phyloP scores from a whole-genome alignment of 2,329 filamentous ascomycete species.

The Daldinia sp. region DNA sequence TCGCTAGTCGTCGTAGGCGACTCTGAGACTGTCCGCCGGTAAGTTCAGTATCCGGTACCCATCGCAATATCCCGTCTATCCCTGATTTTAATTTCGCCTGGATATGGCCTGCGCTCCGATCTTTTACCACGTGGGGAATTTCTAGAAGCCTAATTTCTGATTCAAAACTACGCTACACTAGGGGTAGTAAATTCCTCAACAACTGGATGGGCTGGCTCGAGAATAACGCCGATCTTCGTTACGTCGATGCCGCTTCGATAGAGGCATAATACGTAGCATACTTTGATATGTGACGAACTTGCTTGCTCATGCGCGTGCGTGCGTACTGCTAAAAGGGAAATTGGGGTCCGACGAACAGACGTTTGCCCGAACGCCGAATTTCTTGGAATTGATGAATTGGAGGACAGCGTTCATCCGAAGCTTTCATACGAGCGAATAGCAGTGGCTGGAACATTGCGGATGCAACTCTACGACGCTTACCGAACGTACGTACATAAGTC shows the following conservation, averaged over 20 bases:
- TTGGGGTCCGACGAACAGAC: constrained; percentile 24
- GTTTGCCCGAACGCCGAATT: constrained; percentile 7
- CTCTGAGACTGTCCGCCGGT: constrained; percentile 90
- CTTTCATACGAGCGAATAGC: constrained; percentile 13
- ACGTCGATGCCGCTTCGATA: constrained; percentile 69
- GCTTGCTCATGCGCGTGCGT: not conserved
- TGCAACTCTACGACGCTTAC: constrained; percentile 25
- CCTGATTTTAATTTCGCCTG: constrained; percentile 8
- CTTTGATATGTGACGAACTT: constrained; percentile 7
- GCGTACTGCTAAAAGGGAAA: not conserved
- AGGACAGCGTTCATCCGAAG: constrained; percentile 29
- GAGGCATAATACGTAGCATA: constrained; percentile 40
- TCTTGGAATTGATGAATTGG: constrained; percentile 16
- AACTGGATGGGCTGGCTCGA: constrained; percentile 92
- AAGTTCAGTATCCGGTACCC: constrained; percentile 53
- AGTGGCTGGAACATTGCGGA: constrained; percentile 7
- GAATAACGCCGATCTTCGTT: constrained; percentile 87
- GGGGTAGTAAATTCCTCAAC: constrained; percentile 85
- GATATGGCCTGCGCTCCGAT: constrained; percentile 24
- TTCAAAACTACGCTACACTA: constrained; percentile 48
- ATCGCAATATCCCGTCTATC: constrained; percentile 3
- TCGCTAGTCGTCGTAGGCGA: constrained; percentile 93
- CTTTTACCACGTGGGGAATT: constrained; percentile 14
- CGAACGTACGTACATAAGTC: constrained; percentile 3
- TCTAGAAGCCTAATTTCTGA: constrained; percentile 24